Evolutionary conservation across 1,284 basidiomycete species (phyloP), one percentile per base, ranked within the genome.

Genomic region (Cystobasidium pallidum): DNA sequence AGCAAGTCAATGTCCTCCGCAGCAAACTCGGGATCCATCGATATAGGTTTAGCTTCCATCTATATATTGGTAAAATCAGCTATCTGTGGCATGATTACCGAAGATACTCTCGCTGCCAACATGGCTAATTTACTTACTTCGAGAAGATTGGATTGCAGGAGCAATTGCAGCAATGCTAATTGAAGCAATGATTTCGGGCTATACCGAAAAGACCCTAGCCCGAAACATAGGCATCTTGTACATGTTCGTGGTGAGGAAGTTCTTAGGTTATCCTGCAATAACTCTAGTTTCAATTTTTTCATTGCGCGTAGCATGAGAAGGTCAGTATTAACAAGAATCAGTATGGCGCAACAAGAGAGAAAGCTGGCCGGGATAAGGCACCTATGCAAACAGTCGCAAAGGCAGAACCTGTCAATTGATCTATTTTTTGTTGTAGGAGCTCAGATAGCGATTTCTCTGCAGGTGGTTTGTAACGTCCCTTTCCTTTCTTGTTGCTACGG

Each of bases 131-230:
- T 11, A 45, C 68, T 52, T 24, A 71, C 68, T 26, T 62, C 39
- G 36, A 64, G 30, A 8, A 64, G 17, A 13, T 51, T 36, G 8
- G 17, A 26, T 13, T 45, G 26, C 10, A 54, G 30, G 1, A 63
- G 68, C 26, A 64, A 13, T 36, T 43, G 62, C 30, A 71, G 39
- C 10, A 71, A 45, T 26, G 68, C 68, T 15, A 71, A 39, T 26
- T 71, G 68, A 32, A 71, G 34, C 7, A 63, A 47, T 34, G 59
- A 63, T 57, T 71, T 63, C n/a, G 68, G 68, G 34, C 68, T 71
- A 59, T 71, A 43, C 39, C 68, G 45, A 45, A 71, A 41, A 47
- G 57, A 52, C 6, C 68, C 68, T 21, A 71, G 28, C 19, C 68
- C 68, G 3, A 71, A 63, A 21, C 68, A 71, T 2, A 70, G 30